Conservation (phyloP, 2,329 filamentous ascomycete genomes). For the Cordyceps javanica region DNA sequence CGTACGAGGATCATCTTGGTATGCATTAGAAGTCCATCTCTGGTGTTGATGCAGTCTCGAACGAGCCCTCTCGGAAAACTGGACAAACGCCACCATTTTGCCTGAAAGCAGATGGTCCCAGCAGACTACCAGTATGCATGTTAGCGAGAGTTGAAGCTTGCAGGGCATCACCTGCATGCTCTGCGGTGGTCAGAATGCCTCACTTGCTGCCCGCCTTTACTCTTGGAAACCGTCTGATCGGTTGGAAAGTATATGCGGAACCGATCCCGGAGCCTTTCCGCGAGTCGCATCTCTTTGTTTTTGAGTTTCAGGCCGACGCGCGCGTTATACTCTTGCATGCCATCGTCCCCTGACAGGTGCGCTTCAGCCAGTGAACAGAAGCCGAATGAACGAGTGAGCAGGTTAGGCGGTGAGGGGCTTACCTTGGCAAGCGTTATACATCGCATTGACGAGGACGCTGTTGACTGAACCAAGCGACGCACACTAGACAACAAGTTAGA, state of each 20-base stretch:
- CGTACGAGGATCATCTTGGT: slow-evolving; percentile 66
- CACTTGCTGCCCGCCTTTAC: slow-evolving; percentile 56
- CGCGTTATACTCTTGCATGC: slow-evolving; percentile 39
- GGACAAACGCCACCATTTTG: slow-evolving; percentile 62
- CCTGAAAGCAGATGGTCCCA: slow-evolving; percentile 76
- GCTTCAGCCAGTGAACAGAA: neutral
- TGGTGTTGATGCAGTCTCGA: slow-evolving; percentile 67
- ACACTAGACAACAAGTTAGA: slow-evolving; percentile 38
- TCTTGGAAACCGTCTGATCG: slow-evolving; percentile 57
- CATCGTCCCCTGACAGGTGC: slow-evolving; percentile 27
- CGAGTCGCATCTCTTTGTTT: slow-evolving; percentile 19
- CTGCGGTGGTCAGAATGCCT: slow-evolving; percentile 26
- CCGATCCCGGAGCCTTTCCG: slow-evolving; percentile 33
- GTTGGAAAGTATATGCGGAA: slow-evolving; percentile 81
- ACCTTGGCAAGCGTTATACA: slow-evolving; percentile 53
- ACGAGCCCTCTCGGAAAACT: slow-evolving; percentile 68
- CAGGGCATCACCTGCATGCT: neutral
- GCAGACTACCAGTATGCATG: slow-evolving; percentile 51
- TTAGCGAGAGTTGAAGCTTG: neutral
- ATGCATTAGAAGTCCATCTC: slow-evolving; percentile 74
- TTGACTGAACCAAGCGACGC: slow-evolving; percentile 78
- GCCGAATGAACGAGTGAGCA: slow-evolving; percentile 2
- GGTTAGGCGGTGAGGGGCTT: slow-evolving; percentile 17
- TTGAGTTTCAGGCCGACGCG: slow-evolving; percentile 26
- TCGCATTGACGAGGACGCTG: slow-evolving; percentile 53